Base-by-base conservation (phyloP, 148 eudicot genomes). In the Heliamphora exappendiculata region DNA sequence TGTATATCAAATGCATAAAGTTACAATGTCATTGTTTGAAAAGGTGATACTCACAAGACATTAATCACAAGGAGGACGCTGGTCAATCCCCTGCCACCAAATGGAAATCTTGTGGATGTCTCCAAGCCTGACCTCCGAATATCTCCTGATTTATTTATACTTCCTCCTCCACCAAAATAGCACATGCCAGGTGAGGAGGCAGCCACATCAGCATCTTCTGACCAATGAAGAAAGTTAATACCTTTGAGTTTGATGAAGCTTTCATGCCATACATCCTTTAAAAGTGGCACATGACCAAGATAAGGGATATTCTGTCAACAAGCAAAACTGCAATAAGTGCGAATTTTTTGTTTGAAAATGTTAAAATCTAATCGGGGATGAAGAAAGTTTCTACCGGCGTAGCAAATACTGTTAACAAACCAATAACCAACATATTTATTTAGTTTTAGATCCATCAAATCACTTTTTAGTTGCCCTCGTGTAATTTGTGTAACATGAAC, bases 31-130 rank as follows among this genome's bases (percentile, higher is more conserved):
- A 39, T 64, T 67, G 58, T 45, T 45, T 24, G 68, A 75, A 55
- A 67, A 51, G 67, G 60, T 22, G 16, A 84, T 72, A 89, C 97
- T 93, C 85, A 93, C 97, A 91, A 60, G 28, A 89, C 83, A 79
- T 93, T 93, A 74, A 78, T 64, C 31, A 82, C 88, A 60, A 93
- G 87, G 69, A 93, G 86, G 67, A 80, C 54, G 58, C 84, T 80
- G 44, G 95, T 93, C 91, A 87, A 91, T 64, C 68, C 81, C 76
- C 97, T 84, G 78, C 78, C 81, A 54, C 74, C 73, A 79, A 75
- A 81, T 1, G 81, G 74, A 76, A 67, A 51, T 70, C 79, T 72
- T 42, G 78, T 80, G 10, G 89, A 79, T 59, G 80, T 70, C 36
- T 62, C 82, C 58, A 74, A 58, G 39, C 83, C 77, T 72, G 89